phyloP scores from a whole-genome alignment of 2,329 filamentous ascomycete species.

The Trichoderma sp. region DNA sequence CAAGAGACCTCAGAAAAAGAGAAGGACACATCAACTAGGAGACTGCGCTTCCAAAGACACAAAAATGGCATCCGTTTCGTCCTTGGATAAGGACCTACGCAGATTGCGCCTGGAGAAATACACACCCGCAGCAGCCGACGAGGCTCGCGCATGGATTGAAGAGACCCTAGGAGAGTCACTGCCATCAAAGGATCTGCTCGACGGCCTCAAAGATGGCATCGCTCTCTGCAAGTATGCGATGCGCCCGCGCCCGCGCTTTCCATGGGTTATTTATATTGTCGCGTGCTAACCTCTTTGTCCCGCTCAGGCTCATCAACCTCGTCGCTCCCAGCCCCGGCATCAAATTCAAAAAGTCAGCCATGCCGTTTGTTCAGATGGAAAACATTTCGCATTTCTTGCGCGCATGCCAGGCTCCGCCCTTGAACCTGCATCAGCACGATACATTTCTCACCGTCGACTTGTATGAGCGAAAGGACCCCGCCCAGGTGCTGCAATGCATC shows the following conservation, averaged over 20 bases:
- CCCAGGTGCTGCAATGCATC: conserved; percentile 91
- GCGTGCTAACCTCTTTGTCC: neutral
- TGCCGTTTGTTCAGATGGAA: conserved; percentile 99
- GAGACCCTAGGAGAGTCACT: conserved; percentile 71
- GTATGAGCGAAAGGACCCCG: conserved; percentile 91
- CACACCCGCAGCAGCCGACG: conserved; percentile 84
- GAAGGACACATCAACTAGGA: neutral
- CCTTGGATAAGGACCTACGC: conserved; percentile 92
- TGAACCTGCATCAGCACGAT: conserved; percentile 89
- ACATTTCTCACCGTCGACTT: conserved; percentile 96
- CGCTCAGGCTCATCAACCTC: conserved; percentile 74
- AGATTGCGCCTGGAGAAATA: conserved; percentile 90
- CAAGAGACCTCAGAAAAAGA: neutral
- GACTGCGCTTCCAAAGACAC: neutral
- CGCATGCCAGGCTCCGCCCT: conserved; percentile 78
- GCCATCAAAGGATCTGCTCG: conserved; percentile 72
- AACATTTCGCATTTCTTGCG: conserved; percentile 96
- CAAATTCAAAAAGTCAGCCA: conserved; percentile 85
- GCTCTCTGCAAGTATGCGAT: conserved; percentile 79
- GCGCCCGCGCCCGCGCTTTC: neutral
- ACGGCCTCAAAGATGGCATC: conserved; percentile 84
- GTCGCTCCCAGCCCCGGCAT: conserved; percentile 73
- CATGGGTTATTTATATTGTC: neutral
- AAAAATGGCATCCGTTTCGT: conserved; percentile 86
- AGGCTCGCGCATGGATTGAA: conserved; percentile 85